Evolutionary conservation across 2,329 filamentous ascomycete genomes (phyloP), one percentile per base, ranked within the genome.

Genomic region (Ascomycota sp.): DNA sequence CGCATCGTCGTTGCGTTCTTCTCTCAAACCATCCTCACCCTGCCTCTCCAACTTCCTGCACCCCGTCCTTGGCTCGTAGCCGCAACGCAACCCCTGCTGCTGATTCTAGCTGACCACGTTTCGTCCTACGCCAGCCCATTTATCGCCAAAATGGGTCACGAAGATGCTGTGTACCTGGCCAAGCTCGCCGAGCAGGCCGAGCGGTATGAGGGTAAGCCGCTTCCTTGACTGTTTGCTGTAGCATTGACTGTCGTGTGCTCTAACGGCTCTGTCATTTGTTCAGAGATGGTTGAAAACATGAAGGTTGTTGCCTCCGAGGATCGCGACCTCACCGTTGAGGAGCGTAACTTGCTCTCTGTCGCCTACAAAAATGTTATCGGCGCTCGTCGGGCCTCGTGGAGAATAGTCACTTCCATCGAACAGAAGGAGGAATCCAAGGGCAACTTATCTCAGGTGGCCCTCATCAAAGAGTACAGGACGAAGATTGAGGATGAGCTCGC

Each of bases 271-370:
- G 7, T 20, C 20, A 15, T 27, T 35, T 25, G 37, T 37, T 42
- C 59, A 94, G 86, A 94, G 65, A 94, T 95, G 86, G 86, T 95
- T 45, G 83, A 93, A 69, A 93, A 94, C 74, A 95, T 95, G 86
- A 95, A 94, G 75, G 75, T 80, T 45, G 86, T 94, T 50, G 86
- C 86, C 49, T 85, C 79, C 44, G 81, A 86, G 55, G 72, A 80
- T 53, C 73, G 67, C 48, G 77, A 83, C 51, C 69, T 83, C 46
- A 77, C 75, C 40, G 83, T 94, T 44, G 86, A 94, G 63, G 85
- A 94, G 72, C 80, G 85, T 56, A 94, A 94, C 65, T 81, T 94
- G 41, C 74, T 94, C 38, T 93, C 83, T 36, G 85, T 94, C 54
- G 85, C 85, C 59, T 94, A 94, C 75, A 94, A 94, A 77, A 94